Conservation (phyloP, 192 early-diverging fungal species). For the Chytriomyces sp. region DNA sequence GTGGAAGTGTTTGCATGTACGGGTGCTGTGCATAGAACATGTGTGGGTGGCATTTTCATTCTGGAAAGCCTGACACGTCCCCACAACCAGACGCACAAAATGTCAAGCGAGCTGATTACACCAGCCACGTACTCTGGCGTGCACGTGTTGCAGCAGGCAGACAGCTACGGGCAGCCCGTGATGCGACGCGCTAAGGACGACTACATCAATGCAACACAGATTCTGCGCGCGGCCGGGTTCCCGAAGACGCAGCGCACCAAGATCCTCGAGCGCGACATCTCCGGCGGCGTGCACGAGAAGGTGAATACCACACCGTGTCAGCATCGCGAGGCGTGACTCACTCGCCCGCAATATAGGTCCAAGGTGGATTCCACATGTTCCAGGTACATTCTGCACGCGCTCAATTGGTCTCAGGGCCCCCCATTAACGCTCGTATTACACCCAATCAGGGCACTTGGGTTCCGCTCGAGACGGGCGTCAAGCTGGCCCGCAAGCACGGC, state of each 20-base stretch:
- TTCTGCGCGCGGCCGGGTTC: slow-evolving; percentile 92
- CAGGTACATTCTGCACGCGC: too few species aligned
- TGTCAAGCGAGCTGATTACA: slow-evolving; percentile 12
- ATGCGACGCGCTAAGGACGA: slow-evolving; percentile 81
- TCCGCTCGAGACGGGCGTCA: slow-evolving; percentile 29
- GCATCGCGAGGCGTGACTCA: neutral
- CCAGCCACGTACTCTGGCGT: slow-evolving; percentile 53
- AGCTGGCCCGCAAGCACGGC: slow-evolving; percentile 25
- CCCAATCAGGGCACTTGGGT: slow-evolving; percentile 32
- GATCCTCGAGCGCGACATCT: slow-evolving; percentile 91
- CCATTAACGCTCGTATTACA: neutral
- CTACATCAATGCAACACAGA: slow-evolving; percentile 96
- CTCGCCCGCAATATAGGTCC: neutral
- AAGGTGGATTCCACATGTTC: slow-evolving; percentile 40
- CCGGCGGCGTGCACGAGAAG: slow-evolving; percentile 90
- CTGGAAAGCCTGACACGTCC: neutral
- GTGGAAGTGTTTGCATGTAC: too few species aligned
- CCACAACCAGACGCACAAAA: neutral
- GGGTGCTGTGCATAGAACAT: too few species aligned
- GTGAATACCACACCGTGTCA: slow-evolving; percentile 56
- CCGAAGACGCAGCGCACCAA: slow-evolving; percentile 94
- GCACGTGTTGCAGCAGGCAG: slow-evolving; percentile 71
- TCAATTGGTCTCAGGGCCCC: too few species aligned
- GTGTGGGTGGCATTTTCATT: too few species aligned
- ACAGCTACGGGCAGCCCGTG: slow-evolving; percentile 69